Percentiles rank a stretch among this genome's conserved stretches.
These are phyloP conservation scores for Paracorniculantispora psalliotae DNA, from an alignment of 2,329 filamentous ascomycete species.

Conservation along the genomic window DNA sequence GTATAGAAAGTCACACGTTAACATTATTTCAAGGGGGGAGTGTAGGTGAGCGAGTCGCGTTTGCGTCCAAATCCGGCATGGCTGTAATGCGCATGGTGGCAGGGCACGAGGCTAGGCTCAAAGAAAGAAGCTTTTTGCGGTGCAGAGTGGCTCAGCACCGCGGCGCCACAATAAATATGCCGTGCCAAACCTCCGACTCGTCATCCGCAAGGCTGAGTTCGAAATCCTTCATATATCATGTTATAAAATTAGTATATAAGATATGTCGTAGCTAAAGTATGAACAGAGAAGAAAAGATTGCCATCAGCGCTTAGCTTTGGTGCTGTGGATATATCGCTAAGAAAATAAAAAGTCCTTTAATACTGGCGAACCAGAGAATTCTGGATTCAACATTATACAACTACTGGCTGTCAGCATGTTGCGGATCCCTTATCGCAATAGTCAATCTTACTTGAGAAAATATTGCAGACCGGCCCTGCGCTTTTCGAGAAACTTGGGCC, in stretches of 20 bases:
- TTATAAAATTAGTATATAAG: not conserved
- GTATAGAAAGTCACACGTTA: too few species aligned
- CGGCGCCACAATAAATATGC: not conserved
- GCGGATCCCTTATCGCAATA: not conserved
- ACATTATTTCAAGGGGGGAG: too few species aligned
- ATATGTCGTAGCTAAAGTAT: not conserved
- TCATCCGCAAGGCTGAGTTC: not conserved
- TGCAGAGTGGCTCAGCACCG: not conserved
- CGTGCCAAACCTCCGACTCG: not conserved
- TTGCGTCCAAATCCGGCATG: not conserved
- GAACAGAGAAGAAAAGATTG: not conserved
- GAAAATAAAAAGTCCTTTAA: slow-evolving; percentile 21
- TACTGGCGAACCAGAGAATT: slow-evolving; percentile 22
- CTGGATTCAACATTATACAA: slow-evolving; percentile 19
- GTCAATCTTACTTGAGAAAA: slow-evolving; percentile 80
- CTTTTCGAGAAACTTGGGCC: slow-evolving; percentile 78
- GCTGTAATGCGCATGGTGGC: not conserved
- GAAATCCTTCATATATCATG: not conserved
- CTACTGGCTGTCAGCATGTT: slow-evolving; percentile 16
- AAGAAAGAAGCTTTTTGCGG: not conserved
- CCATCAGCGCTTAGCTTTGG: not conserved
- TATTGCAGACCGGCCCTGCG: slow-evolving; percentile 79
- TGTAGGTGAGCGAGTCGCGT: not conserved
- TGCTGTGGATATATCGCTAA: slow-evolving; percentile 9
- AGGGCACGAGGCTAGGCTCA: not conserved